Evolutionary conservation across 352 stramenopile genomes (phyloP).

Genomic region (Thalassiosira delicatula): DNA sequence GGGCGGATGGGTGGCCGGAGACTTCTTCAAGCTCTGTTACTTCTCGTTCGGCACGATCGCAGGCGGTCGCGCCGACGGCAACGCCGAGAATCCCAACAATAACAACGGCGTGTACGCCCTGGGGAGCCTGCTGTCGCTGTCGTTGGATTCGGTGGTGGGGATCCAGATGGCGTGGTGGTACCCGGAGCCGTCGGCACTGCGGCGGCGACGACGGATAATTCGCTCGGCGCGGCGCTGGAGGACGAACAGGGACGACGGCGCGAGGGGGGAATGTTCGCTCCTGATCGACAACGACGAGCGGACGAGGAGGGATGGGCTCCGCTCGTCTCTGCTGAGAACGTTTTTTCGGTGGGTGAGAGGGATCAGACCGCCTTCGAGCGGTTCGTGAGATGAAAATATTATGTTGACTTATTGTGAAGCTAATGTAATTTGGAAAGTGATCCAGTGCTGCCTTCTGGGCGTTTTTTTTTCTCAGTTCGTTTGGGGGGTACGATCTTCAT

Average conservation of each 20-base stretch:
- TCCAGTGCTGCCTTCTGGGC: too few relatives aligned
- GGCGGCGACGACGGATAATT: conserved; percentile 35
- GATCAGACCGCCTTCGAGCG: background rate
- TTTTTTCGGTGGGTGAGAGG: conserved; percentile 25
- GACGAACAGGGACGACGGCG: conserved; percentile 49
- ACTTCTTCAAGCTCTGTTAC: conserved; percentile 66
- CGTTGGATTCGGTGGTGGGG: conserved; percentile 54
- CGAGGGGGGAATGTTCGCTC: conserved; percentile 24
- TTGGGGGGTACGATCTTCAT: too few relatives aligned
- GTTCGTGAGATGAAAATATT: conserved; percentile 10
- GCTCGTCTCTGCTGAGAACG: conserved; percentile 20
- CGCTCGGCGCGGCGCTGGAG: conserved; percentile 45
- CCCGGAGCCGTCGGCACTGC: conserved; percentile 20
- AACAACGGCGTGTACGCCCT: conserved; percentile 57
- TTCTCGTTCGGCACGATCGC: conserved; percentile 54
- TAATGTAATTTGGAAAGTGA: too few relatives aligned
- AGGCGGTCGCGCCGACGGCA: conserved; percentile 22
- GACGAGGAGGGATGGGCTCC: conserved; percentile 21
- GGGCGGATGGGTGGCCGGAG: conserved; percentile 53
- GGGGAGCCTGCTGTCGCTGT: conserved; percentile 54
- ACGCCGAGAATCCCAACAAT: too few relatives aligned
- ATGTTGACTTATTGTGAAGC: too few relatives aligned
- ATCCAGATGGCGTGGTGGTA: conserved; percentile 46
- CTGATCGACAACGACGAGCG: conserved; percentile 10
- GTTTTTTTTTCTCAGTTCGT: too few relatives aligned